Base-by-base conservation (phyloP, 768 basidiomycete genomes). In the Pleurotus salmoneostramineus region DNA sequence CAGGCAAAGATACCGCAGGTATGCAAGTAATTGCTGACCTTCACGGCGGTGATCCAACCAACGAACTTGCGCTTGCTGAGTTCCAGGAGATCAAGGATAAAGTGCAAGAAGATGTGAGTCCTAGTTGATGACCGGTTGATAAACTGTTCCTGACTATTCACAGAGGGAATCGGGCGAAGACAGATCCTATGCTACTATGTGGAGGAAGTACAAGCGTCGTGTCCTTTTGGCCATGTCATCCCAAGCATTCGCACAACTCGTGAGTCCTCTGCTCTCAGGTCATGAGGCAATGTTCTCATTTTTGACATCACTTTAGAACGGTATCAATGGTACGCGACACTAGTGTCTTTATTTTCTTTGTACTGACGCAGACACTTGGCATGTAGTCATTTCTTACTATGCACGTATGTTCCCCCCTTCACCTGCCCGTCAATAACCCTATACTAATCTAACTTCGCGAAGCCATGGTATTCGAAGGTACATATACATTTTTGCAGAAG, bases 211-310 rank as follows among this genome's bases (percentile, higher is more conserved):
- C 69, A 88, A 89, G 65, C 85, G 87, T 33, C 80, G 95, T 35
- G 94, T 98, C 8, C 69, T 97, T 61, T 83, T 98, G 47, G 95
- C 95, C 12, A 95, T 95, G 92, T 92, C 90, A 15, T 93, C 93
- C 56, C 95, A 97, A 70, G 91, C 92, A 43, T 96, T 97, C 72
- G 95, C 95, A 44, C 95, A 97, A 68, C 75, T 97, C 66, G 94
- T 93, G 61, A 60, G 91, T 78, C 12, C 15, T 11, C 21, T 32
- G 56, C 36, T 49, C 17, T 3, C 40, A 10, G 12, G 34, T 17
- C 49, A 4, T n/a, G n/a, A n/a, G n/a, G n/a, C n/a, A n/a, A n/a
- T n/a, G n/a, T n/a, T n/a, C n/a, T n/a, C n/a, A n/a, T n/a, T n/a
- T n/a, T n/a, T n/a, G n/a, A n/a, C n/a, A n/a, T n/a, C n/a, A n/a